Conservation (phyloP, 345 rosid genomes). For the Pistacia atlantica region DNA sequence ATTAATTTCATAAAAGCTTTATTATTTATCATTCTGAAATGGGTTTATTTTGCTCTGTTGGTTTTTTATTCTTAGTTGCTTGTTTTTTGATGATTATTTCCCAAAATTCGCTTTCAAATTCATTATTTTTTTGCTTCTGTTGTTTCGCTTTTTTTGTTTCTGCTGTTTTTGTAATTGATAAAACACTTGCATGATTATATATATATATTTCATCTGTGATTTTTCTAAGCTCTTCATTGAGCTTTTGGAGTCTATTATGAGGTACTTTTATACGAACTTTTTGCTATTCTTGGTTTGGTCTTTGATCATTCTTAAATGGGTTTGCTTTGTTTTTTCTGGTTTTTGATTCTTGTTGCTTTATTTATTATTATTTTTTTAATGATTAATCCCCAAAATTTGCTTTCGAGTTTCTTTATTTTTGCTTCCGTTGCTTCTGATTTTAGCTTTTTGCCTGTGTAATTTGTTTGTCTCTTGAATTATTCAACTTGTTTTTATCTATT, state of each 20-base stretch:
- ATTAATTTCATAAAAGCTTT: slow-evolving; percentile 36
- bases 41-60: background rate
- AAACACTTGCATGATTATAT: too few relatives aligned
- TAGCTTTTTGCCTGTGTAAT: background rate
- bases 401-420: background rate
- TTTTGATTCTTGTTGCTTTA: too few relatives aligned
- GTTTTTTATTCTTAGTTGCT: background rate
- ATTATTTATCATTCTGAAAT: slow-evolving; percentile 21
- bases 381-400: background rate
- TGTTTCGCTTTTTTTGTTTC: background rate
- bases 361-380: too few relatives aligned
- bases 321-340: background rate
- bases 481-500: background rate
- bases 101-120: background rate
- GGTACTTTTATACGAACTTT: too few relatives aligned
- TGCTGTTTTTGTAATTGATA: too few relatives aligned
- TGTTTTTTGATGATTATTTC: background rate
- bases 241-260: too few relatives aligned
- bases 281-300: too few relatives aligned
- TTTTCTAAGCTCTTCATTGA: too few relatives aligned
- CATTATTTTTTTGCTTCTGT: background rate
- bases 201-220: too few relatives aligned
- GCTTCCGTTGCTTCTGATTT: background rate
- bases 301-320: background rate
- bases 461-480: background rate